Evolutionary conservation across 1,139 yeast genomes (phyloP), one percentile per base, ranked within the genome.

Genomic region (Candida sanyaensis): DNA sequence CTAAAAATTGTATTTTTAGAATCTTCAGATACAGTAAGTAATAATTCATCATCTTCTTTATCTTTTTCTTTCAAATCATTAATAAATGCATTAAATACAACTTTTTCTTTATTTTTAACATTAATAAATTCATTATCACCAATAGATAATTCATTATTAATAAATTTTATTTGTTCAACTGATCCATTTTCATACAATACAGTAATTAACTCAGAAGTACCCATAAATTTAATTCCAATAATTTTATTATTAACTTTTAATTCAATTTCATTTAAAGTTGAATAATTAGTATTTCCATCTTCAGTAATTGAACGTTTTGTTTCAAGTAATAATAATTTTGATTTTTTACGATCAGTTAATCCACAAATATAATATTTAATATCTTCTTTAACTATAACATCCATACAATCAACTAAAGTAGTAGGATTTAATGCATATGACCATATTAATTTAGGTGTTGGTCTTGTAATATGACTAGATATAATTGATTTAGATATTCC

Each of bases 401-500:
- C 79, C 65, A 77, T 65, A 50, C 75, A 69, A 49, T 71, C 72
- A 23, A 86, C 77, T 0, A 68, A 54, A 27, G 81, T 73, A 10
- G 79, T 75, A 5, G 93, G 93, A 4, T 90, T 79, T 37, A 88
- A 73, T 5, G 93, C 81, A 59, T 80, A 78, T 0, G 90, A 83
- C 87, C 93, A 87, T 39, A 83, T 70, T 56, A 88, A 70, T 59
- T 83, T 86, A 11, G 96, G 96, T 10, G 95, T 83, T 33, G 97
- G 97, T 57, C 81, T 83, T 45, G 88, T 77, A 31, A 87, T 72
- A 61, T 85, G 87, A 49, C 85, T 81, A 17, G 89, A 82, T 45
- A 91, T 75, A 47, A 87, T 83, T 40, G 95, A 86, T 50, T 88
- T 90, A 26, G 95, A 85, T 33, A 89, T 78, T 41, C 91, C 96